Conservation (phyloP, 2,329 filamentous ascomycete genomes). For the Aaosphaeria arxii region DNA sequence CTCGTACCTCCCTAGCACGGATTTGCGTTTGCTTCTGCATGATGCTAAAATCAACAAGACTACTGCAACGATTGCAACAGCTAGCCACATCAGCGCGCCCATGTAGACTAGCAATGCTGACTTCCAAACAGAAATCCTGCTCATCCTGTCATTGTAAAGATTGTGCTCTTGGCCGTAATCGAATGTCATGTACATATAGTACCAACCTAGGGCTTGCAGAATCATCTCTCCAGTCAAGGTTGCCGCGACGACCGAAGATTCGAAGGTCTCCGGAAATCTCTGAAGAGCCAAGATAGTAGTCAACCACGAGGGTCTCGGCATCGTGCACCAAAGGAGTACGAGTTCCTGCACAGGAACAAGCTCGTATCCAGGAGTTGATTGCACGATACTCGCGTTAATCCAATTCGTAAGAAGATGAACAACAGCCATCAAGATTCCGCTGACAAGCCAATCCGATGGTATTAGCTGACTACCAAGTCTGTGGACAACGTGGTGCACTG, state of each 20-base stretch:
- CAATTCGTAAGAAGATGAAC: conserved; percentile 19
- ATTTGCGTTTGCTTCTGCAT: too few species aligned
- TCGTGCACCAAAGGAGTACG: conserved; percentile 30
- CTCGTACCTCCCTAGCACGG: too few species aligned
- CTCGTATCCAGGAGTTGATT: conserved; percentile 16
- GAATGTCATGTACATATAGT: conserved; percentile 22
- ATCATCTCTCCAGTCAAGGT: conserved; percentile 24
- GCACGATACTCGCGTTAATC: conserved; percentile 19
- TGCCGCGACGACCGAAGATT: conserved; percentile 6
- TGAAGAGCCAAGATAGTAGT: conserved; percentile 10
- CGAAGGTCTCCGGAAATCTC: conserved; percentile 8
- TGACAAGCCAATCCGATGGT: conserved; percentile 12
- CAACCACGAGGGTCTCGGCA: conserved; percentile 28
- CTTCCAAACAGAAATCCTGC: background rate
- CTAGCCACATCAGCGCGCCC: background rate
- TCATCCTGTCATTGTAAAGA: conserved; percentile 20
- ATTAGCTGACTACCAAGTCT: background rate
- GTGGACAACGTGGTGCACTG: background rate
- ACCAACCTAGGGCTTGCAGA: conserved; percentile 20
- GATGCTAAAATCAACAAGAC: background rate
- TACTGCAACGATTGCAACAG: background rate
- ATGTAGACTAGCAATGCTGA: background rate
- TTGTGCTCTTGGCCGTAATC: conserved; percentile 23
- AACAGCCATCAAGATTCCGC: conserved; percentile 15
- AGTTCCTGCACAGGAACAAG: conserved; percentile 18